These are phyloP conservation scores for Mycena galopus DNA, from an alignment of 768 basidiomycete species.

Conservation along the genomic window DNA sequence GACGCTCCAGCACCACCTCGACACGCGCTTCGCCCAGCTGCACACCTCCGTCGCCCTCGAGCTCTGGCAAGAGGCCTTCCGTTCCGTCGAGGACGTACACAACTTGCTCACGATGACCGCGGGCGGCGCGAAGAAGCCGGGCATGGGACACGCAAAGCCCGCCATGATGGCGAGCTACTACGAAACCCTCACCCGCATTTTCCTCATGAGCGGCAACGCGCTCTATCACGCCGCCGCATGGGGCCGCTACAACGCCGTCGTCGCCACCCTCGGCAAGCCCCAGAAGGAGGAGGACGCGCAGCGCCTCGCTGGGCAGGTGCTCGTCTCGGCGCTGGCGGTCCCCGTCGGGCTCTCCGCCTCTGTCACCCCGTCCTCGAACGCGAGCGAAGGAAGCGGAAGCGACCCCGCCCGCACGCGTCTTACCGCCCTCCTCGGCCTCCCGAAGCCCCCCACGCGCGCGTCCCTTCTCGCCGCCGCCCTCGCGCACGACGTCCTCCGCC, in stretches of 20 bases:
- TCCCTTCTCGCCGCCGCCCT: constrained; percentile 90
- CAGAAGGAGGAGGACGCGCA: constrained; percentile 75
- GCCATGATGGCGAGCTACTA: constrained; percentile 99
- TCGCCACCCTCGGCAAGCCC: constrained; percentile 72
- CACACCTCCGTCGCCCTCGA: constrained; percentile 98
- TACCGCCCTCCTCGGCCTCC: constrained; percentile 87
- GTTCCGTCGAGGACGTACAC: constrained; percentile 98
- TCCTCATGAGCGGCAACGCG: constrained; percentile 94
- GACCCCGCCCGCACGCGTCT: constrained; percentile 74
- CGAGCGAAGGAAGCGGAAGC: too few relatives aligned
- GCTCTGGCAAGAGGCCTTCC: constrained; percentile 99
- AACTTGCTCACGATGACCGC: constrained; percentile 92
- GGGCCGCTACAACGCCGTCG: constrained; percentile 85
- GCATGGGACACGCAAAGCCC: constrained; percentile 69
- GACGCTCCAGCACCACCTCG: constrained; percentile 94
- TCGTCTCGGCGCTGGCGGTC: constrained; percentile 93
- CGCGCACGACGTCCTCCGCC: constrained; percentile 84
- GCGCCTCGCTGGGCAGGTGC: constrained; percentile 89
- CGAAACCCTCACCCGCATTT: constrained; percentile 97
- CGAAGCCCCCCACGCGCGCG: constrained; percentile 87
- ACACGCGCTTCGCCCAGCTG: constrained; percentile 96
- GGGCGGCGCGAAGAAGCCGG: constrained; percentile 75
- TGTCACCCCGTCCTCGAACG: too few relatives aligned
- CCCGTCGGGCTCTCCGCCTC: constrained; percentile 75
- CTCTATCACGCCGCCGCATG: constrained; percentile 98